Evolutionary conservation across 257 asterid species (phyloP), one percentile per base, ranked within the genome.

Genomic region (Solanum dulcamara): DNA sequence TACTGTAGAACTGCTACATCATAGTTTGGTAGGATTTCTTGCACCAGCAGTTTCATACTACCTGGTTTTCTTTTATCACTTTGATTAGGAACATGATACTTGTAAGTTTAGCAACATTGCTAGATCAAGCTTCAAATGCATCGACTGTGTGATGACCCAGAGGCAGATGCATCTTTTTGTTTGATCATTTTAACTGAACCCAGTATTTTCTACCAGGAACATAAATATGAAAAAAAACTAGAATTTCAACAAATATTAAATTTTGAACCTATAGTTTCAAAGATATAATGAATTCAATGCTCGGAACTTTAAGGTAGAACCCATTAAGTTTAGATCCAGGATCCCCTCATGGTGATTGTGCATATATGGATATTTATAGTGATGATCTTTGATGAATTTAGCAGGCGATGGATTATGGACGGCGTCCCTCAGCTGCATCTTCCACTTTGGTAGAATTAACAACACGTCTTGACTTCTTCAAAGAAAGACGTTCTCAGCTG

Each of bases 401-500:
- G 42, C 91, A 93, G 99, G 92, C 50, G 81, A 85, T 86, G 87
- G 97, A 93, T 85, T 89, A 91, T 86, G 88, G 88, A n/a, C 91
- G 92, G 53, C 92, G 92, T 85, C 94, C 90, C 70, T 68, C 93
- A 62, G 90, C 92, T 80, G 91, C 97, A 35, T 91, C 99, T 32
- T 92, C 98, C 15, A 93, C 98, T 68, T 84, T 96, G 92, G 92
- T 96, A 60, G 99, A 96, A 88, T 84, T 96, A 87, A 96, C 98
- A 13, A 87, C 98, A 8, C 99, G 98, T 33, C 95, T 96, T 15
- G 98, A 93, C 87, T 96, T 94, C 91, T 96, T 96, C 89, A 96
- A 94, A 92, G 99, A 96, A 83, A 87, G 99, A 85, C 92, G 99
- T 83, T 94, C 99, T n/a, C 99, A 96, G 90, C 89, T 96, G 89